These are phyloP conservation scores for Cercospora zeina DNA, from an alignment of 2,329 filamentous ascomycete species.

Conservation along the genomic window DNA sequence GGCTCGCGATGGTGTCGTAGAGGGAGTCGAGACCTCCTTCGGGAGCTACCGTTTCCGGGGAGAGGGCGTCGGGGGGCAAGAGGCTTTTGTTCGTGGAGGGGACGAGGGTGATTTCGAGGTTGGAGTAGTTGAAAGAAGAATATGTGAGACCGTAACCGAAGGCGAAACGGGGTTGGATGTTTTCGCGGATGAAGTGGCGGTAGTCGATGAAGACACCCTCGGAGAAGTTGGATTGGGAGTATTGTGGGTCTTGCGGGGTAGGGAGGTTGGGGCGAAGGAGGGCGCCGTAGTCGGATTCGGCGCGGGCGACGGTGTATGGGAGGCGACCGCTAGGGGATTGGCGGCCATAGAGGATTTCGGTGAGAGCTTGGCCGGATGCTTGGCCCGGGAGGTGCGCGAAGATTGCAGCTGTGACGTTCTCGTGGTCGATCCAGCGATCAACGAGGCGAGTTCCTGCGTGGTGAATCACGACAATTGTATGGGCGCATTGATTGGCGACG, in stretches of 20 bases:
- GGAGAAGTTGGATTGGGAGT: constrained; percentile 35
- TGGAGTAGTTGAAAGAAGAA: constrained; percentile 47
- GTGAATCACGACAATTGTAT: constrained; percentile 40
- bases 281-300: constrained; percentile 36
- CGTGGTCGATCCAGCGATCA: constrained; percentile 36
- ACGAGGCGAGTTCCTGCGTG: constrained; percentile 37
- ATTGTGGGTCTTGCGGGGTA: constrained; percentile 26
- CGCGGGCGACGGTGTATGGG: constrained; percentile 37
- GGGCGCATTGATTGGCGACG: constrained; percentile 36
- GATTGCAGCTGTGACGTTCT: constrained; percentile 29
- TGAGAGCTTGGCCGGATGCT: constrained; percentile 29
- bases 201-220: constrained; percentile 51
- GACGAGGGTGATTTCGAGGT: constrained; percentile 18
- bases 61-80: constrained; percentile 23
- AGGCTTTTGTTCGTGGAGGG: constrained; percentile 10
- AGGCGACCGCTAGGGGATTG: constrained; percentile 37
- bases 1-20: constrained; percentile 61
- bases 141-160: constrained; percentile 51
- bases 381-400: constrained; percentile 30
- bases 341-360: constrained; percentile 32
- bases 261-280: constrained; percentile 28
- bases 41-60: constrained; percentile 12
- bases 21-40: constrained; percentile 46
- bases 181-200: constrained; percentile 45
- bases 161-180: constrained; percentile 46